Base-by-base conservation (phyloP, 2,329 filamentous ascomycete genomes). In the Polychaeton citri region DNA sequence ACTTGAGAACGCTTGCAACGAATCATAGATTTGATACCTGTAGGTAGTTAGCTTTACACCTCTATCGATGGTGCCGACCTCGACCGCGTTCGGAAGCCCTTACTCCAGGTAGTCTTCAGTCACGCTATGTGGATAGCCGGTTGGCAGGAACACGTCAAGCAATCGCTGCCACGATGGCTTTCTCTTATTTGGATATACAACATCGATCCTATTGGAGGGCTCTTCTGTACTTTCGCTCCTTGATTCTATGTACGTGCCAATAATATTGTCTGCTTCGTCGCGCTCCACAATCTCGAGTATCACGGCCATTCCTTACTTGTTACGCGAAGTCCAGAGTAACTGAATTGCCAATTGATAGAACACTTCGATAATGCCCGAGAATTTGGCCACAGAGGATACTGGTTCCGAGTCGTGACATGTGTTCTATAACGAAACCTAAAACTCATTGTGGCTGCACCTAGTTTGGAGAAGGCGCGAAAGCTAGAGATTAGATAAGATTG, bases 111-210 rank as follows among this genome's bases (percentile, higher is more conserved):
- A 95, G 58, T 95, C 86, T 10, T 74, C 65, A 1, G 81, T 88
- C 19, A 95, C 87, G 33, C 79, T 90, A 46, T 86, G 74, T 1
- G 86, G 87, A 57, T 80, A 95, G n/a, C 86, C 86, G 2, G 81
- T 77, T 0, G 87, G 87, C 1, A 94, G 68, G 53, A 94, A 93
- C 19, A 87, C 72, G 46, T 84, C 77, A 30, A 86, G 54, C 2
- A 74, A 43, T 37, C 44, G 55, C 46, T 59, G 59, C 45, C 53
- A 53, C 38, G 52, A 43, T n/a, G 46, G 43, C 33, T 46, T 50
- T 3, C 43, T 39, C 5, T 43, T 34, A 12, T 33, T 21, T 15
- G 47, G 45, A 17, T 34, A 35, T 43, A 66, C 54, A 32, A 68
- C 50, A 51, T 72, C 68, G 33, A 73, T 48, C 31, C 69, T 58